Evolutionary conservation across 768 basidiomycete genomes (phyloP).

Genomic region (Mycena chlorophos): DNA sequence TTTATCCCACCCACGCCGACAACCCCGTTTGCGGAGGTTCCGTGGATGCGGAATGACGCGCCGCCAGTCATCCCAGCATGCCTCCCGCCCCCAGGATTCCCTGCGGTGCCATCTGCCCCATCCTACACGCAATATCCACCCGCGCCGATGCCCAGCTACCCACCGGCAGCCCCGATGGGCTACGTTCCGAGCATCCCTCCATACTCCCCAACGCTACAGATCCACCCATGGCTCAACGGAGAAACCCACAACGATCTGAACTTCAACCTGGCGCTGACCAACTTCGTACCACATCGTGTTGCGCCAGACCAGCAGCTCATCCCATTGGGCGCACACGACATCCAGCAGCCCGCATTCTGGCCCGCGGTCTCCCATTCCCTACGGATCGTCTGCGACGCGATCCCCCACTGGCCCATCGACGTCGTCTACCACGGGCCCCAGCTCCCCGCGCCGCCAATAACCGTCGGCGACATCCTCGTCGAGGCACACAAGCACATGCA

Average conservation of each 20-base stretch:
- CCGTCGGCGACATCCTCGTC: conserved; percentile 57
- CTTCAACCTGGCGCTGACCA: conserved; percentile 56
- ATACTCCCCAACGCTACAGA: conserved; percentile 24
- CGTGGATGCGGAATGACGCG: conserved; percentile 15
- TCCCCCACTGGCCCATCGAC: conserved; percentile 64
- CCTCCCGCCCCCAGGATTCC: background rate
- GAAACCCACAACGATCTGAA: conserved; percentile 48
- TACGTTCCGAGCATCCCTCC: conserved; percentile 20
- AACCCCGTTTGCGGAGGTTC: conserved; percentile 23
- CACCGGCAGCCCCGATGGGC: no score
- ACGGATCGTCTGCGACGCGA: conserved; percentile 55
- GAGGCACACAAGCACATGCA: conserved; percentile 52
- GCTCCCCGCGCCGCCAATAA: conserved; percentile 46
- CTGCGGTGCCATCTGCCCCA: background rate
- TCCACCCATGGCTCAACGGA: conserved; percentile 58
- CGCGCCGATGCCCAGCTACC: no score
- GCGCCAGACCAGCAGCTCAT: conserved; percentile 39
- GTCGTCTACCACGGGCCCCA: conserved; percentile 40
- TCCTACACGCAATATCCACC: conserved; percentile 20
- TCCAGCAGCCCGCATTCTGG: conserved; percentile 54
- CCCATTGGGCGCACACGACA: conserved; percentile 44
- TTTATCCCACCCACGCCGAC: conserved; percentile 18
- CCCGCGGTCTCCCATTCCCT: conserved; percentile 55
- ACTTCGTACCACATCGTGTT: conserved; percentile 45
- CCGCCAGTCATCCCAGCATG: conserved; percentile 25